Evolutionary conservation across 108 stramenopile genomes (phyloP).

Genomic region (Nannochloropsis gaditana): DNA sequence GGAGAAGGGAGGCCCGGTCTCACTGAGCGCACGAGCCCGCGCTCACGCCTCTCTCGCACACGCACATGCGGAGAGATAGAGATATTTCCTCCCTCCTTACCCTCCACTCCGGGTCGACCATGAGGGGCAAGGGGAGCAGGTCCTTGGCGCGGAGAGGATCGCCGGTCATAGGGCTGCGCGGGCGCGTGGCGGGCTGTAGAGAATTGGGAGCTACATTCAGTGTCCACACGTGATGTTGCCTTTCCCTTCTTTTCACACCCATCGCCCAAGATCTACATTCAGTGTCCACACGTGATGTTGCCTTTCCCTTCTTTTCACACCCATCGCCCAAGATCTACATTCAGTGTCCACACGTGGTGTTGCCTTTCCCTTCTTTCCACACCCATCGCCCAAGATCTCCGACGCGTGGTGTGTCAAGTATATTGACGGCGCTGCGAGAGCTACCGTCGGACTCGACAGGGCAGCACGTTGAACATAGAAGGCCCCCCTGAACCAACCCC

Average conservation of each 20-base stretch:
- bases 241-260: no score
- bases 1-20: not conserved
- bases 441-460: not conserved
- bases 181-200: slow-evolving; percentile 39
- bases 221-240: no score
- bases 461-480: not conserved
- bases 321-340: no score
- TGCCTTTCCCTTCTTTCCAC: no score
- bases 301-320: no score
- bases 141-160: slow-evolving; percentile 46
- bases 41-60: no score
- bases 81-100: slow-evolving; percentile 5
- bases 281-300: no score
- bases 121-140: slow-evolving; percentile 43
- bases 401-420: not conserved
- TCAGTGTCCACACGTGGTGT: no score
- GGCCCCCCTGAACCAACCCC: no score
- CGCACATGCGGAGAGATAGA: not conserved
- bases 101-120: slow-evolving; percentile 33
- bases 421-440: not conserved
- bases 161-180: slow-evolving; percentile 48
- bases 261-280: no score
- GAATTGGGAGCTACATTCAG: not conserved
- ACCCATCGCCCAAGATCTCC: no score
- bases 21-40: no score